Evolutionary conservation across 495 filamentous ascomycete species (phyloP), one percentile per base, ranked within the genome.

Genomic region (Aspergillus homomorphus): DNA sequence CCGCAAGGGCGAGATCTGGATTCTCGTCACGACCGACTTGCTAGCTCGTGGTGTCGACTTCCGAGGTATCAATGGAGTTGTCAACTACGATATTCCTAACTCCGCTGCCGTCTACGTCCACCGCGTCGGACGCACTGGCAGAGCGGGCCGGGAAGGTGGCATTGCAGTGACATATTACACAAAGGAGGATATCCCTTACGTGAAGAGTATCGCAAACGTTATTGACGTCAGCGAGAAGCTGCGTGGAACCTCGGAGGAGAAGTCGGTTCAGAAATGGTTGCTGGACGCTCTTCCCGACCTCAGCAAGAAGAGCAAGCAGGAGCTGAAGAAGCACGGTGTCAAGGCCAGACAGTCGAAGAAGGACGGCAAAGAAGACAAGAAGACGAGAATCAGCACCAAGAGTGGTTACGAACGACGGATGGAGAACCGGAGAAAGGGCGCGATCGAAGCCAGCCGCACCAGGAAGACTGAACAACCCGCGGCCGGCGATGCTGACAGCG

Each of bases 21-120:
- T 97, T 15, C 80, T 98, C 12, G 89, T 98, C 59, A 98, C 95
- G 0, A 98, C 94, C 0, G 94, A 98, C 66, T 80, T 98, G 26
- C 81, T 98, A 1, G 87, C 91, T 12, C 86, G 94, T 33, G 94
- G 94, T 21, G 83, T 98, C 43, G 94, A 98, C 72, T 96, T 98
- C 73, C 83, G 86, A 15, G 80, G 95, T 23, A 85, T 98, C 54
- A 94, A 96, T 63, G 89, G 92, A 38, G 92, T 98, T 1, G 86
- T 98, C 23, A 98, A 98, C 73, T 98, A 97, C 74, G 94, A 98
- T 69, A 88, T 97, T 48, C 95, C 94, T 1, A 90, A 84, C 41
- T 92, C 90, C 0, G 86, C 87, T 6, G 91, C 92, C 4, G 84
- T 87, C 6, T 98, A 98, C 62, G 88, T 98, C 20, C 94, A 98